Base-by-base conservation (phyloP, 2,329 filamentous ascomycete species). In the Monosporascus sp. region DNA sequence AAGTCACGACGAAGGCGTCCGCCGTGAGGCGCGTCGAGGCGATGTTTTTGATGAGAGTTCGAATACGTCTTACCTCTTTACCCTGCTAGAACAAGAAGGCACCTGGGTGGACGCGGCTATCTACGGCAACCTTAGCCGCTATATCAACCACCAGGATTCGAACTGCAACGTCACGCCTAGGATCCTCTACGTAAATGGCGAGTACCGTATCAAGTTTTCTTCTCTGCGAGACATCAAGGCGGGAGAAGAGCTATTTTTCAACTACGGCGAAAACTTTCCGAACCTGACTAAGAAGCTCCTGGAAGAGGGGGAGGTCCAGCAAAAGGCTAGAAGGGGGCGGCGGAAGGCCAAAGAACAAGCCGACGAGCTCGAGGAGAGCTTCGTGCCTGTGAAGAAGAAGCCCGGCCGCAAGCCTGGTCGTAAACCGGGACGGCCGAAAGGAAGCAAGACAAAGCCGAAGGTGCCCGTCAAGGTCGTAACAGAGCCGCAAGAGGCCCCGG, bases 211-310 rank as follows among this genome's bases (percentile, higher is more conserved):
- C 65, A 87, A 85, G 45, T 87, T 94, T 61, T 84, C 81, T 47
- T 88, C 89, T 0, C 74, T 79, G 52, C 76, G 81, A 2, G 78
- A 87, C 41, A 87, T 94, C 63, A 76, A 79, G 54, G 76, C 80
- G 3, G 89, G 89, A 24, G 86, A 91, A 56, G 89, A 94, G 68
- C 72, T 95, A 1, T 88, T 91, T 65, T 95, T 93, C 69, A 82
- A 93, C 65, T 94, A 95, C 61, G 87, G 87, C 43, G 80, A 85
- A 63, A 81, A 85, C 56, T 86, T 87, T 61, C 81, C 82, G 14
- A 84, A 85, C 54, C 67, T 86, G 53, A 83, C 74, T 37, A 77
- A 79, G 67, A 79, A 78, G 55, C 66, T 78, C 24, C 68, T 78
- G 27, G 72, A 78, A 58, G 71, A 74, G 59, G 72, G 73, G 58